These are phyloP conservation scores for Gracilaria caudata DNA, from an alignment of 23 red algal species.

Conservation along the genomic window DNA sequence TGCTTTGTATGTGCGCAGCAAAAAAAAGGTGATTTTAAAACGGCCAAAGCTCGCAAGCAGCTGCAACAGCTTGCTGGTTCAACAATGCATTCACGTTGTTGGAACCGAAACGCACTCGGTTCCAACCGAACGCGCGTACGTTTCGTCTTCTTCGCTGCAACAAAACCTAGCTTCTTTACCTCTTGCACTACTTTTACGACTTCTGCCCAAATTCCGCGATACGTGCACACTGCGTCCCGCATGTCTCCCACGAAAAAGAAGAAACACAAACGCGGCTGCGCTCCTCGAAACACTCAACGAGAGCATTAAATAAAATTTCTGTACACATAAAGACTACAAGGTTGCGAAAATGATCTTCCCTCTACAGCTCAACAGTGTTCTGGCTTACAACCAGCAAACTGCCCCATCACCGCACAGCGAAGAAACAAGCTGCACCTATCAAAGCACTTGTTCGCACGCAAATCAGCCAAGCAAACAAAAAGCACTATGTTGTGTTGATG, in stretches of 20 bases:
- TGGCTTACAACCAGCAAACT: no score
- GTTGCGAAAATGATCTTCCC: neutral
- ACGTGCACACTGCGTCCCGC: neutral
- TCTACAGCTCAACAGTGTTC: neutral
- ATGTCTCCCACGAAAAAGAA: neutral
- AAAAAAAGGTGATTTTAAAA: no score
- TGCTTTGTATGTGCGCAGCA: no score
- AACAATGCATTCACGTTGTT: neutral
- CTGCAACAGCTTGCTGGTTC: neutral
- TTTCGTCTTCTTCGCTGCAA: no score
- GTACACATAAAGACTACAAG: constrained; percentile 17
- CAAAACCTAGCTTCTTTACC: no score
- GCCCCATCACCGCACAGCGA: no score
- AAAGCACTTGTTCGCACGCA: neutral
- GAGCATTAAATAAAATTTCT: neutral
- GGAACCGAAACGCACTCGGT: no score
- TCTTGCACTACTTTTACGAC: no score
- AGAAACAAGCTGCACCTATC: neutral
- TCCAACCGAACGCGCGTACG: neutral
- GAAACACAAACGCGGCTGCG: neutral
- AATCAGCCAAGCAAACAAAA: neutral
- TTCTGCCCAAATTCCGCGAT: no score
- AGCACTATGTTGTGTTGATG: constrained; percentile 40
- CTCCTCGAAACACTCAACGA: neutral
- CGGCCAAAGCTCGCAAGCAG: neutral